Evolutionary conservation across 2,329 filamentous ascomycete species (phyloP).

Genomic region (Dissoconium aciculare): DNA sequence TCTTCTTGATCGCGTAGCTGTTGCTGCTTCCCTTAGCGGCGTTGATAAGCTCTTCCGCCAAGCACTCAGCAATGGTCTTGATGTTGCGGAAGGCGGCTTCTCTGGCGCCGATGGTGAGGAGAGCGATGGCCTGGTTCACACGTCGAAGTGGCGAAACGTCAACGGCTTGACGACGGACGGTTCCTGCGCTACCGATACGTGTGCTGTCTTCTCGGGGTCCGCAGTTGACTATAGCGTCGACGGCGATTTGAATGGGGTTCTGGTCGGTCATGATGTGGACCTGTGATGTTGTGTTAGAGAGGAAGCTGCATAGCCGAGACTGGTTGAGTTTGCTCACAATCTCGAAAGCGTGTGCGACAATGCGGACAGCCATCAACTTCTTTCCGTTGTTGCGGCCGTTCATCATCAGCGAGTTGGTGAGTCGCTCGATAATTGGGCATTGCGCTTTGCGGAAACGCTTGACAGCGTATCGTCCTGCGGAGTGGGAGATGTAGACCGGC

Average conservation of each 20-base stretch:
- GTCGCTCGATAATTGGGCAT: constrained; percentile 99
- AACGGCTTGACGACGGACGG: constrained; percentile 98
- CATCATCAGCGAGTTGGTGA: constrained; percentile 99
- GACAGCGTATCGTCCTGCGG: constrained; percentile 92
- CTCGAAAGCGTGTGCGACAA: constrained; percentile 97
- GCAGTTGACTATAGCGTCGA: constrained; percentile 99
- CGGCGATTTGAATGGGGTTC: constrained; percentile 99
- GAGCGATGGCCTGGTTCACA: constrained; percentile 98
- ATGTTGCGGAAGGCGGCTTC: constrained; percentile 99
- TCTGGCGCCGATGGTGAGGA: constrained; percentile 96
- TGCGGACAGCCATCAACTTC: constrained; percentile 99
- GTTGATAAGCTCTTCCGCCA: constrained; percentile 99
- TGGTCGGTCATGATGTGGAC: constrained; percentile 99
- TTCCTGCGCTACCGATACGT: constrained; percentile 98
- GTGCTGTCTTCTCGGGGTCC: constrained; percentile 99
- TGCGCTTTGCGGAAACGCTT: constrained; percentile 99
- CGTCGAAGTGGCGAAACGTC: constrained; percentile 98
- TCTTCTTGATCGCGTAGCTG: constrained; percentile 99
- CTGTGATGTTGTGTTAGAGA: too few species aligned
- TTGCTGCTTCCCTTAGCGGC: constrained; percentile 99
- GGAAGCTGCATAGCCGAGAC: too few species aligned
- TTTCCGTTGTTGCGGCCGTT: constrained; percentile 99
- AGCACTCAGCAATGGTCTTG: constrained; percentile 98
- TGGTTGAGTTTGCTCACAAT: constrained; percentile 88
- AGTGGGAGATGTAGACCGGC: constrained; percentile 98